A percentile compares a stretch with the other conserved stretches of the same genome.
Conservation (phyloP, 1,284 basidiomycete species). For the Marasmius fiardii region DNA sequence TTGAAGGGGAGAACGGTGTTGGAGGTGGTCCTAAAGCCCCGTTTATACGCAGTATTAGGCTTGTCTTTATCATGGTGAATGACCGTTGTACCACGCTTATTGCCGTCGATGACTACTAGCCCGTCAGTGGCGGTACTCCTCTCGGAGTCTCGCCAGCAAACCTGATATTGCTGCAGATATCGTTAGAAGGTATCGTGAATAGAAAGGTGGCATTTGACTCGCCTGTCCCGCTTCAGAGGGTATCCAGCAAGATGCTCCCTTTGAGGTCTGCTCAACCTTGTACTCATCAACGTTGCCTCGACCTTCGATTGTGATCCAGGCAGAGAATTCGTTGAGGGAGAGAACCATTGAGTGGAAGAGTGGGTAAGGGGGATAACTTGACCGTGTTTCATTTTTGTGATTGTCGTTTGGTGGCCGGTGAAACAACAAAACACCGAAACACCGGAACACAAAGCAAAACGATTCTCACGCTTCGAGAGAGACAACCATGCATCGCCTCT, state of each 20-base stretch:
- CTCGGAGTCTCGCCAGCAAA: slow-evolving; percentile 7
- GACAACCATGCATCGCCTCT: neutral
- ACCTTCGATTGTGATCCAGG: slow-evolving; percentile 11
- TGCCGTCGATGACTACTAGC: slow-evolving; percentile 7
- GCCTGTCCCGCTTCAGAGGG: slow-evolving; percentile 2
- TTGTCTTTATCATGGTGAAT: slow-evolving; percentile 1
- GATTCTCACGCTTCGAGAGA: neutral
- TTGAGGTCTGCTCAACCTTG: neutral
- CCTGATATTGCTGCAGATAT: neutral
- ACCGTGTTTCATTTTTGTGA: no score
- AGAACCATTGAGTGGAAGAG: neutral
- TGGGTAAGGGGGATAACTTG: neutral
- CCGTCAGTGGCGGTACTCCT: slow-evolving; percentile 8
- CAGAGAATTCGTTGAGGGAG: slow-evolving; percentile 4
- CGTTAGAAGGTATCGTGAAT: neutral
- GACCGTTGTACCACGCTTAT: slow-evolving; percentile 1
- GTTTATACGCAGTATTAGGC: slow-evolving; percentile 3
- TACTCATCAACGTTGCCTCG: slow-evolving; percentile 1
- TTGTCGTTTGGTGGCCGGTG: no score
- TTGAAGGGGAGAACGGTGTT: slow-evolving; percentile 2
- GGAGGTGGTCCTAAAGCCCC: neutral
- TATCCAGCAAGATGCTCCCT: slow-evolving; percentile 4
- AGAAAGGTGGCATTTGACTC: neutral
- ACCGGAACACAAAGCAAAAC: no score
- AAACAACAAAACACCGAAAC: no score